Evolutionary conservation across 768 basidiomycete genomes (phyloP).

Genomic region (Termitomyces titanicus): DNA sequence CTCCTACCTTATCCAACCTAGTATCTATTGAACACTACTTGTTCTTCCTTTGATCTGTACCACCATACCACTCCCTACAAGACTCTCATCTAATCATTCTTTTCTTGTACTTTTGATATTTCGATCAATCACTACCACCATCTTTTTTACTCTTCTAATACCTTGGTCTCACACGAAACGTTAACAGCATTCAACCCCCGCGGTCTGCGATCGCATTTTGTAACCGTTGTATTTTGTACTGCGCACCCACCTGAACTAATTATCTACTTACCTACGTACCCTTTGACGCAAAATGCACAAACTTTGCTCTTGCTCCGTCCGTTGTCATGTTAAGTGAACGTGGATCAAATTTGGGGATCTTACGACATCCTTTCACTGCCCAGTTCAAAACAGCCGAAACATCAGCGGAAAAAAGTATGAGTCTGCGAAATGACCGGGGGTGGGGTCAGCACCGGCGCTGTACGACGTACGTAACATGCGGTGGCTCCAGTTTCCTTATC

Average conservation of each 20-base stretch:
- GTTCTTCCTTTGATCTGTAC: background rate
- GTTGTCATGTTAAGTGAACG: too few relatives aligned
- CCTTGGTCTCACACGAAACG: background rate
- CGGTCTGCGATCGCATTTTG: constrained; percentile 8
- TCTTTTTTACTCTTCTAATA: background rate
- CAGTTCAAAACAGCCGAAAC: too few relatives aligned
- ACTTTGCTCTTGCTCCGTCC: background rate
- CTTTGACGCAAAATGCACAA: background rate
- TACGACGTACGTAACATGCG: too few relatives aligned
- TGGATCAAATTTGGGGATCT: too few relatives aligned
- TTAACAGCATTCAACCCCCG: background rate
- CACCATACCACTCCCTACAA: background rate
- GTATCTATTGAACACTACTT: background rate
- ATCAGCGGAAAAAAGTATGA: too few relatives aligned
- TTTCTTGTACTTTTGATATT: background rate
- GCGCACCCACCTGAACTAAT: background rate
- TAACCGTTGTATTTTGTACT: background rate
- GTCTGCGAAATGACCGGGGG: too few relatives aligned
- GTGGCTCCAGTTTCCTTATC: too few relatives aligned
- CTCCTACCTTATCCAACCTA: background rate
- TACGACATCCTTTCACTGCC: too few relatives aligned
- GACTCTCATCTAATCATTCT: background rate
- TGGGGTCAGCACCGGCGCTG: too few relatives aligned
- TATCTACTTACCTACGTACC: background rate
- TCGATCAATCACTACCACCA: background rate